Evolutionary conservation across 202 grass and related monocot species (phyloP).

Genomic region (Elaeis oleifera): DNA sequence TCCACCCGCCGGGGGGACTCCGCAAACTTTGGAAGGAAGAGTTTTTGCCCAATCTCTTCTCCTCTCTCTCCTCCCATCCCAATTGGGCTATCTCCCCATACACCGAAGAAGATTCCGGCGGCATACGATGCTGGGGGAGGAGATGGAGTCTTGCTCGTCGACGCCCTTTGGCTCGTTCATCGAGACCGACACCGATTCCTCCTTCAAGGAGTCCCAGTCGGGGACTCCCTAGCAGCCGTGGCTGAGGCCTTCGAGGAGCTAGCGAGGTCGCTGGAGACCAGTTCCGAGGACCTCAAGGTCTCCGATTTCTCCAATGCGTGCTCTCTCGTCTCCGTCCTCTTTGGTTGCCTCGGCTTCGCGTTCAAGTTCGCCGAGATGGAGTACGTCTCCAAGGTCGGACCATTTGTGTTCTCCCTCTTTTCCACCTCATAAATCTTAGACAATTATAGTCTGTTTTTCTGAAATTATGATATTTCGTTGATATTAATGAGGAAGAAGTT

Average conservation of each 20-base stretch:
- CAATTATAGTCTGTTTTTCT: too few relatives aligned
- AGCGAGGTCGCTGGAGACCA: constrained; percentile 31
- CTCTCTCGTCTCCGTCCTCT: constrained; percentile 79
- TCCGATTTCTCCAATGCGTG: constrained; percentile 63
- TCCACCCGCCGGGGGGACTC: too few relatives aligned
- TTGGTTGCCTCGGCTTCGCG: constrained; percentile 79
- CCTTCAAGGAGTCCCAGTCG: constrained; percentile 31
- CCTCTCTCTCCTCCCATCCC: too few relatives aligned
- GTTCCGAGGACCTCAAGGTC: constrained; percentile 50
- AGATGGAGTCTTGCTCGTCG: constrained; percentile 20
- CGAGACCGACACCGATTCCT: constrained; percentile 18
- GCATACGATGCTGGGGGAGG: too few relatives aligned
- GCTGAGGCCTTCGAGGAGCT: constrained; percentile 82
- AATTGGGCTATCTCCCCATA: too few relatives aligned
- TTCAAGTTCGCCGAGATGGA: constrained; percentile 95
- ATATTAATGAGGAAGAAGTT: too few relatives aligned
- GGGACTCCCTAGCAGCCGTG: constrained; percentile 46
- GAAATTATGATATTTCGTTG: too few relatives aligned
- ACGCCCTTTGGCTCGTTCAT: constrained; percentile 21
- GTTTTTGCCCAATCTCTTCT: too few relatives aligned
- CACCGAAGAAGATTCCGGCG: too few relatives aligned
- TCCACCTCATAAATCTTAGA: background rate
- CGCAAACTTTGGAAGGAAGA: too few relatives aligned
- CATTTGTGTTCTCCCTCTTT: background rate
- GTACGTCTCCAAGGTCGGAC: constrained; percentile 73